phyloP scores from a whole-genome alignment of 116 monocot genomes.

The Posidonia oceanica region DNA sequence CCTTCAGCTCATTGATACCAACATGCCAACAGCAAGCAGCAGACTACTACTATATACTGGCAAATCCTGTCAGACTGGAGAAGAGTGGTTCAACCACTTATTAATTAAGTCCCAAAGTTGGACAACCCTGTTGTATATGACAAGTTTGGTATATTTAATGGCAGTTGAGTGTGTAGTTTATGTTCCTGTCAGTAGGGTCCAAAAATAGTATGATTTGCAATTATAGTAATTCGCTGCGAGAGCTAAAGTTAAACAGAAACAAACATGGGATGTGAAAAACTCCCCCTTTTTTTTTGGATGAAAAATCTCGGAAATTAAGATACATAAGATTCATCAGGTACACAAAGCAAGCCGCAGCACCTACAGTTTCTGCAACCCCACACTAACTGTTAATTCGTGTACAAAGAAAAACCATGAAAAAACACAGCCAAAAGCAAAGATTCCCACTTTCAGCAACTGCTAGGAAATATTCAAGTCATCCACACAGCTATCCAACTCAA shows the following conservation, averaged over 20 bases:
- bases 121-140: neutral
- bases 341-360: neutral
- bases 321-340: neutral
- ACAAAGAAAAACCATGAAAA: conserved; percentile 1
- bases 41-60: neutral
- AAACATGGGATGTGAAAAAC: neutral
- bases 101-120: neutral
- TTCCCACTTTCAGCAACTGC: conserved; percentile 4
- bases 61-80: neutral
- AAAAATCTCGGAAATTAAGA: neutral
- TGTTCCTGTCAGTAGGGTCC: too few species aligned
- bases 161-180: too few species aligned
- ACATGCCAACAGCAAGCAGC: neutral
- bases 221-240: too few species aligned
- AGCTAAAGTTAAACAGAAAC: neutral
- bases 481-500: conserved; percentile 12
- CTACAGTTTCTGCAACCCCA: neutral
- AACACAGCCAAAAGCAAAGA: neutral
- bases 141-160: neutral
- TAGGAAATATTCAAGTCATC: conserved; percentile 31
- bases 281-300: neutral
- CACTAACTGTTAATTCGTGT: conserved; percentile 7
- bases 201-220: too few species aligned
- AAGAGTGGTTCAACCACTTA: neutral
- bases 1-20: neutral